phyloP scores from a whole-genome alignment of 2,329 filamentous ascomycete genomes.

The Ciborinia camelliae region DNA sequence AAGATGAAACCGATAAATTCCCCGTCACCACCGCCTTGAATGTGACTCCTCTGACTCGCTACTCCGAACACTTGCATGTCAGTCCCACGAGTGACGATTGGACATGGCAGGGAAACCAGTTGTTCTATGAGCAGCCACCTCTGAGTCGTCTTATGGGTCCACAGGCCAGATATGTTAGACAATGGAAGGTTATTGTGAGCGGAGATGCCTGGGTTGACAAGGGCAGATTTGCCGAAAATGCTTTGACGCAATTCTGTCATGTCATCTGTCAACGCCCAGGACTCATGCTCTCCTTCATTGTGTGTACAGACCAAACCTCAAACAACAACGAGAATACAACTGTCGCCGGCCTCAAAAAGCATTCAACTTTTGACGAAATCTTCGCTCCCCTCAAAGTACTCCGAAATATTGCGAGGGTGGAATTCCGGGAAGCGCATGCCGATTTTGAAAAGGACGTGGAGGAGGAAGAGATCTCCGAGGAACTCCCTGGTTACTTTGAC shows the following conservation, averaged over 20 bases:
- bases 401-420: neutral
- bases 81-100: neutral
- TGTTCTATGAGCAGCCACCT: neutral
- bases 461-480: neutral
- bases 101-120: neutral
- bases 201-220: neutral
- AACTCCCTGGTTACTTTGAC: neutral
- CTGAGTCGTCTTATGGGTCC: neutral
- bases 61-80: neutral
- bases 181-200: neutral
- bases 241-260: neutral
- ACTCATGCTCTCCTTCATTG: neutral
- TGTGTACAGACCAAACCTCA: neutral
- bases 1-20: neutral
- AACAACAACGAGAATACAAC: too few relatives aligned
- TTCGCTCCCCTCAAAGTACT: neutral
- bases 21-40: neutral
- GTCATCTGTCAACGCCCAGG: neutral
- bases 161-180: neutral
- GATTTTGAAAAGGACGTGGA: too few relatives aligned
- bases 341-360: neutral
- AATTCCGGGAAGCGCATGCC: conserved; percentile 1
- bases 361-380: neutral
- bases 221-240: neutral
- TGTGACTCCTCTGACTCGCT: neutral